Evolutionary conservation across 2,329 filamentous ascomycete species (phyloP), one percentile per base, ranked within the genome.

Genomic region (Penicillium sp.): DNA sequence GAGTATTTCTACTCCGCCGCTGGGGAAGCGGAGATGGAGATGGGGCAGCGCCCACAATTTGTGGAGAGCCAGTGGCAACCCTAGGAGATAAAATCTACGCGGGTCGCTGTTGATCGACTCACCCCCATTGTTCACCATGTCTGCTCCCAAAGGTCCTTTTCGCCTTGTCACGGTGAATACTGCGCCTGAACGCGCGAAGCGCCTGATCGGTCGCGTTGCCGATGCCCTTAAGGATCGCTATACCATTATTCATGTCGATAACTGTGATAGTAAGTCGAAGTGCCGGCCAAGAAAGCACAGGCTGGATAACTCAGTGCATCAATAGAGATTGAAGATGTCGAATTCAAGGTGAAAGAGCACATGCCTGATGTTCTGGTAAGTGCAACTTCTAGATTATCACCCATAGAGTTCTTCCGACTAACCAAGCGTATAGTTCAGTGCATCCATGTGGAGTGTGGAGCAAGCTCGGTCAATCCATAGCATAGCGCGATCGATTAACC

Each of bases 141-240:
- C 55, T 44, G 46, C 59, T 39, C 66, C 72, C 10, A 69, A 71
- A 48, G 77, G 77, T 12, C 77, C 77, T 2, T 84, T 72, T 63
- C 74, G 69, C 50, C 72, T 84, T 9, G 73, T 83, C 18, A 84
- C 79, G 1, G 79, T 84, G 48, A 84, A 84, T 64, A 82, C 74
- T 1, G 77, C 74, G 1, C 80, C 80, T 0, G 79, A 82, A 45
- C 70, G 80, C 39, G 81, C 80, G 22, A 76, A 77, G 62, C 63
- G 68, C 6, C 61, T 85, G 22, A 75, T 82, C 51, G 79, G 80
- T 8, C 71, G 76, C 0, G 61, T 85, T 25, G 69, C 74, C 8
- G 76, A 81, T 39, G 72, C 70, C 9, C 61, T 85, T 20, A 79
- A 78, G 56, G 78, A 81, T 38, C 65, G 64, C 26, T 84, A 83